phyloP scores from a whole-genome alignment of 2,329 filamentous ascomycete species.

The Cordyceps militaris region DNA sequence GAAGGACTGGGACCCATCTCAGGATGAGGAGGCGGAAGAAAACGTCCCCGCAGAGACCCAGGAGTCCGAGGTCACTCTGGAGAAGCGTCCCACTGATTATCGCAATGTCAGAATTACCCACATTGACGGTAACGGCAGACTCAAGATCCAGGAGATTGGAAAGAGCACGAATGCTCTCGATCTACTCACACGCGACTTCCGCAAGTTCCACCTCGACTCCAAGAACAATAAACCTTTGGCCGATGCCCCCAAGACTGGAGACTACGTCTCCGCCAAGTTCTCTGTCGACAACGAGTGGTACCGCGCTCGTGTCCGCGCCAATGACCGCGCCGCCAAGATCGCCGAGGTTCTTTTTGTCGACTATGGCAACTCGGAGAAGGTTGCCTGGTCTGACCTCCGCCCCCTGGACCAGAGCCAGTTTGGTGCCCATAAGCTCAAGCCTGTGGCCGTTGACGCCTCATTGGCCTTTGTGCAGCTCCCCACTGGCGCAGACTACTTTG shows the following conservation, averaged over 20 bases:
- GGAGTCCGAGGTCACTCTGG: slow-evolving; percentile 44
- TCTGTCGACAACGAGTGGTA: slow-evolving; percentile 90
- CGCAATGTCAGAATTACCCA: slow-evolving; percentile 90
- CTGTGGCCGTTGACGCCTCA: slow-evolving; percentile 80
- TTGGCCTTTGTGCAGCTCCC: slow-evolving; percentile 89
- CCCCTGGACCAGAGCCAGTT: slow-evolving; percentile 76
- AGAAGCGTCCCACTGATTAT: slow-evolving; percentile 73
- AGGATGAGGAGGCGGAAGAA: slow-evolving; percentile 58
- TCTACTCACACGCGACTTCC: slow-evolving; percentile 84
- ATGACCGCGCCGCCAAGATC: slow-evolving; percentile 83
- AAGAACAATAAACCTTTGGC: slow-evolving; percentile 69
- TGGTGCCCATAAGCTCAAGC: slow-evolving; percentile 69
- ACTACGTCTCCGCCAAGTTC: slow-evolving; percentile 87
- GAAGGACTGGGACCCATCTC: slow-evolving; percentile 88
- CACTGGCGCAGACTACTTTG: slow-evolving; percentile 71
- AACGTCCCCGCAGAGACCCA: slow-evolving; percentile 44
- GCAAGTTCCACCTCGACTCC: slow-evolving; percentile 79
- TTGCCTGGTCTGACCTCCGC: slow-evolving; percentile 78
- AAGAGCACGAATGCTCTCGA: slow-evolving; percentile 78
- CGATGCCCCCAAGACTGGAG: slow-evolving; percentile 79
- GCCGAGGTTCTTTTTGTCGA: slow-evolving; percentile 92
- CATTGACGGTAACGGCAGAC: slow-evolving; percentile 70
- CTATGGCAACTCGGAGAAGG: slow-evolving; percentile 88
- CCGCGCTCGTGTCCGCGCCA: slow-evolving; percentile 80
- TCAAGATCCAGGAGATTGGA: slow-evolving; percentile 90